Evolutionary conservation across 768 basidiomycete genomes (phyloP).

Genomic region (Cystobasidium onofrii): DNA sequence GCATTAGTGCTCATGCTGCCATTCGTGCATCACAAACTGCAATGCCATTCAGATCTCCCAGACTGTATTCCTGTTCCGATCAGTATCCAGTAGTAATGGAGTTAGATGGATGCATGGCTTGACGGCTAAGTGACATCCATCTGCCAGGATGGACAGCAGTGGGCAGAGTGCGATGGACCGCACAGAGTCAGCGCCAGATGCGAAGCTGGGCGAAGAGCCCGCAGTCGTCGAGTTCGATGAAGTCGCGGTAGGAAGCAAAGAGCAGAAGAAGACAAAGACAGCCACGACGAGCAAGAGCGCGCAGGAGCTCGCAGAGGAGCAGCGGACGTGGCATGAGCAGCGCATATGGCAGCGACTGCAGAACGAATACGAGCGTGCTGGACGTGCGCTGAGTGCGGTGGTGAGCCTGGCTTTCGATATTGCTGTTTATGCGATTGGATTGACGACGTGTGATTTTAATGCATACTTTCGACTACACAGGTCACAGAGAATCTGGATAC

Average conservation of each 20-base stretch:
- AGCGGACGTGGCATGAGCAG: conserved; percentile 65
- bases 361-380: conserved; percentile 69
- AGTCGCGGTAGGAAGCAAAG: background rate
- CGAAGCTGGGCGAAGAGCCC: conserved; percentile 24
- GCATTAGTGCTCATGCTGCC: too few species aligned
- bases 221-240: conserved; percentile 14
- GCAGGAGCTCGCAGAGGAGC: conserved; percentile 50
- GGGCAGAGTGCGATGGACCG: background rate
- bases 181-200: conserved; percentile 20
- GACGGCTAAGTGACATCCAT: background rate
- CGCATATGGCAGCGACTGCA: conserved; percentile 60
- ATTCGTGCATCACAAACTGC: too few species aligned
- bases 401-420: conserved; percentile 48
- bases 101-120: too few species aligned
- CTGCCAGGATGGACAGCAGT: background rate
- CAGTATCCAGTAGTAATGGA: background rate
- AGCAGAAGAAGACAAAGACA: background rate
- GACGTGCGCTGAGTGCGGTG: conserved; percentile 57
- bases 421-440: background rate
- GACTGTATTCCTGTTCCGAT: background rate
- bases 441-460: background rate
- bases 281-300: background rate
- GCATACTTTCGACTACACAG: conserved; percentile 50
- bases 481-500: conserved; percentile 61
- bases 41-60: too few species aligned